These are phyloP conservation scores for Eudorina sp. DNA, from an alignment of 139 green algal species.

Conservation along the genomic window DNA sequence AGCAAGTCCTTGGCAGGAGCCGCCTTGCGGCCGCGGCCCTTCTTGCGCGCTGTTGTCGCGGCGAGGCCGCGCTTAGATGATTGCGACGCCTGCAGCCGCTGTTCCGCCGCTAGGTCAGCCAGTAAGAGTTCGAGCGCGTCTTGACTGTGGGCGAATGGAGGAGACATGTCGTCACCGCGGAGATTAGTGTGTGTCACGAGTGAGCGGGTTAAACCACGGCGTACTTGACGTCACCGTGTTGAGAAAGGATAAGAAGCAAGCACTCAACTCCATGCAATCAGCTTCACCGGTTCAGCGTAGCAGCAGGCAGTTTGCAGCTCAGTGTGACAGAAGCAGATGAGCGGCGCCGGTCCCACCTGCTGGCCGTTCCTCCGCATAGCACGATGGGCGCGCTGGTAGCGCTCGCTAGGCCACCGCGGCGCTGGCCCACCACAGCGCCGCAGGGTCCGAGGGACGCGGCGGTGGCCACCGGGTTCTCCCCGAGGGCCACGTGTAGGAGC, in stretches of 20 bases:
- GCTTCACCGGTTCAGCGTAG: too few relatives aligned
- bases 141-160: background rate
- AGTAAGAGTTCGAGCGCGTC: background rate
- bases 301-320: too few relatives aligned
- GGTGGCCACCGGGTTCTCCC: background rate
- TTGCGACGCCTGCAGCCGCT: background rate
- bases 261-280: too few relatives aligned
- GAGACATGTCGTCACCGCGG: too few relatives aligned
- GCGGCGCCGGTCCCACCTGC: too few relatives aligned
- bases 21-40: background rate
- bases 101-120: background rate
- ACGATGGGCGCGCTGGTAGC: background rate
- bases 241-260: too few relatives aligned
- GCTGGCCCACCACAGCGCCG: background rate
- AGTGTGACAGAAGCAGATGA: too few relatives aligned
- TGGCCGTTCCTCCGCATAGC: background rate
- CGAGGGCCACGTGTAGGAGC: conserved; percentile 26
- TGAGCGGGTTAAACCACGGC: too few relatives aligned
- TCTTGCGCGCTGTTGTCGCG: background rate
- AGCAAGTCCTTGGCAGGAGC: too few relatives aligned
- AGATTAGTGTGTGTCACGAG: too few relatives aligned
- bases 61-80: background rate
- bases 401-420: background rate
- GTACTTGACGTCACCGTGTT: too few relatives aligned
- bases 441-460: conserved; percentile 16